Evolutionary conservation across 768 basidiomycete genomes (phyloP).

Genomic region (Harrya chromipes): DNA sequence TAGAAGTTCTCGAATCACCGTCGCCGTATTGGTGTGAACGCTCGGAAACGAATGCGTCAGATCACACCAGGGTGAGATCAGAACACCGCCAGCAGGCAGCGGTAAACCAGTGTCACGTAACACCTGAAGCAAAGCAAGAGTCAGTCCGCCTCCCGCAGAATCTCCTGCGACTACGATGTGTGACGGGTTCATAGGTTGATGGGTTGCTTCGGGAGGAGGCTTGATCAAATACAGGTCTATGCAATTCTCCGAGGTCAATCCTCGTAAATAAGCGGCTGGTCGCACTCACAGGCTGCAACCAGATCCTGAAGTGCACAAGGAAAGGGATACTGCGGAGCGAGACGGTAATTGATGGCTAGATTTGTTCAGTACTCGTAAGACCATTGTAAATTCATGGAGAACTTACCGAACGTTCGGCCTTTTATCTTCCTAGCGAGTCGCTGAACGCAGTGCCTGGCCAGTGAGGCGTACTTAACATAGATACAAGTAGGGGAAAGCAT

Average conservation of each 20-base stretch:
- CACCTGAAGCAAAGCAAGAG: conserved; percentile 78
- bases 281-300: conserved; percentile 73
- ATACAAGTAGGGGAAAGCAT: conserved; percentile 2
- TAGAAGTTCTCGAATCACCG: conserved; percentile 45
- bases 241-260: not conserved
- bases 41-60: conserved; percentile 96
- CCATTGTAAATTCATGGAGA: not conserved
- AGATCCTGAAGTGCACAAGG: conserved; percentile 90
- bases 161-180: conserved; percentile 88
- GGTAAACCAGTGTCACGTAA: conserved; percentile 84
- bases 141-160: conserved; percentile 89
- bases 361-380: conserved; percentile 14
- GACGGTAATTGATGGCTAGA: conserved; percentile 72
- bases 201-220: conserved; percentile 78
- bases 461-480: conserved; percentile 1
- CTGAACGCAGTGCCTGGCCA: conserved; percentile 64
- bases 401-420: conserved; percentile 78
- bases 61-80: conserved; percentile 93
- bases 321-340: conserved; percentile 97
- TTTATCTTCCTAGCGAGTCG: conserved; percentile 90
- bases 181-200: conserved; percentile 74
- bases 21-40: conserved; percentile 77
- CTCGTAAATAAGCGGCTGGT: not conserved
- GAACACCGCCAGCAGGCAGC: conserved; percentile 78
- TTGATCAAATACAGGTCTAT: conserved; percentile 83